phyloP scores from a whole-genome alignment of 1,139 yeast genomes.

The Meyerozyma elateridarum region DNA sequence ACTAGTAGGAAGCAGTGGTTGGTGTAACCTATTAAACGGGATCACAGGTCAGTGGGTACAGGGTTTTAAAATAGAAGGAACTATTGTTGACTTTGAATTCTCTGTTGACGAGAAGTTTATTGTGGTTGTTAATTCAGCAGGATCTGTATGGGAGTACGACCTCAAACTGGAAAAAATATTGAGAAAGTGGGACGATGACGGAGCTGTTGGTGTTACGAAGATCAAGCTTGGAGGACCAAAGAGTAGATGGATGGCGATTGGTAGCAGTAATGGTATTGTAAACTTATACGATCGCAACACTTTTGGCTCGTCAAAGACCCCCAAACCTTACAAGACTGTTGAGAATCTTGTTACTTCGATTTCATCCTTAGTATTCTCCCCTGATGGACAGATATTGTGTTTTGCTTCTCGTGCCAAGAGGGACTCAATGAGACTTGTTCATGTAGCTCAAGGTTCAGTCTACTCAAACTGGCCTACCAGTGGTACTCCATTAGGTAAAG shows the following conservation, averaged over 20 bases:
- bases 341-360: conserved; percentile 83
- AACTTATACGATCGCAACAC: conserved; percentile 68
- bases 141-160: conserved; percentile 89
- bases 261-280: conserved; percentile 85
- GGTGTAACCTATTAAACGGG: conserved; percentile 80
- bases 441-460: conserved; percentile 81
- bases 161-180: conserved; percentile 41
- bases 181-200: conserved; percentile 79
- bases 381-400: conserved; percentile 86
- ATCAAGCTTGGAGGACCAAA: conserved; percentile 75
- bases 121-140: conserved; percentile 68
- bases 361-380: conserved; percentile 67
- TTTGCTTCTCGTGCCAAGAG: conserved; percentile 82
- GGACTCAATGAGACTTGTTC: conserved; percentile 84
- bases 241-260: conserved; percentile 84
- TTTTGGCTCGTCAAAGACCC: conserved; percentile 17
- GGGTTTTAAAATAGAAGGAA: conserved; percentile 87
- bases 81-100: conserved; percentile 76
- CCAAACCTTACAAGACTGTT: conserved; percentile 52
- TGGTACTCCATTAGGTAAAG: conserved; percentile 92
- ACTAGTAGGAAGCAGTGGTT: conserved; percentile 79
- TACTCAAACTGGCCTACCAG: conserved; percentile 97
- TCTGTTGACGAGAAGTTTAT: conserved; percentile 48
- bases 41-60: conserved; percentile 78
- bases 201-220: conserved; percentile 80